phyloP scores from a whole-genome alignment of 2,329 filamentous ascomycete species.

The Fusarium mundagurra region DNA sequence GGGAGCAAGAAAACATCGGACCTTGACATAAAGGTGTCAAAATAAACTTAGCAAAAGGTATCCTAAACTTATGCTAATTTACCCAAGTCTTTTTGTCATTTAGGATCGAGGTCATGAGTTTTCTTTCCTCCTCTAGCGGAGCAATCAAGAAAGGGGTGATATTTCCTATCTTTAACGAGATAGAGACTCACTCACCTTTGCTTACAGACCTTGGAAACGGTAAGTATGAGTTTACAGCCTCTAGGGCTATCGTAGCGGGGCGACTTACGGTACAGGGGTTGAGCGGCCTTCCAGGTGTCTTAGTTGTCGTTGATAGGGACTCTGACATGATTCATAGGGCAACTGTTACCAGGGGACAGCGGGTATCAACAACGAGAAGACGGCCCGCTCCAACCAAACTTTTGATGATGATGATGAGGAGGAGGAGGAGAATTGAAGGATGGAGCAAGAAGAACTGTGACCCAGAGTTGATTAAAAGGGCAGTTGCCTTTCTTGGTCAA shows the following conservation, averaged over 20 bases:
- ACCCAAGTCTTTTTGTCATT: too few species aligned
- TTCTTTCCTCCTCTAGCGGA: background rate
- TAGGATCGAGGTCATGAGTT: too few species aligned
- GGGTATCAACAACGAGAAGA: conserved; percentile 4
- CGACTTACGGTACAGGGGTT: conserved; percentile 37
- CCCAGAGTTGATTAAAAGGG: conserved; percentile 5
- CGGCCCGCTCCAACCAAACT: background rate
- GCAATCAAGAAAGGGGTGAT: background rate
- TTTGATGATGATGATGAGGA: conserved; percentile 6
- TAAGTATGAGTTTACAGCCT: conserved; percentile 6
- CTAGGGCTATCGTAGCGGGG: background rate
- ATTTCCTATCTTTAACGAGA: conserved; percentile 6
- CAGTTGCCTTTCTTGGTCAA: conserved; percentile 25
- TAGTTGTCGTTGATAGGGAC: conserved; percentile 9
- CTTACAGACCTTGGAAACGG: conserved; percentile 32
- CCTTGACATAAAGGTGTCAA: too few species aligned
- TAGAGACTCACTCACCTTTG: conserved; percentile 30
- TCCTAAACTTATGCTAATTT: too few species aligned
- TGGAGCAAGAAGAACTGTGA: background rate
- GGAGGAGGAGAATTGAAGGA: conserved; percentile 1
- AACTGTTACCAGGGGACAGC: background rate
- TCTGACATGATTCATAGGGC: conserved; percentile 32
- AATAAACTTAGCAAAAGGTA: too few species aligned
- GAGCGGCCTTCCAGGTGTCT: conserved; percentile 19
- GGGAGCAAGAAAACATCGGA: too few species aligned